These are phyloP conservation scores for Fusarium beomiforme DNA, from an alignment of 2,329 filamentous ascomycete genomes.

Conservation along the genomic window DNA sequence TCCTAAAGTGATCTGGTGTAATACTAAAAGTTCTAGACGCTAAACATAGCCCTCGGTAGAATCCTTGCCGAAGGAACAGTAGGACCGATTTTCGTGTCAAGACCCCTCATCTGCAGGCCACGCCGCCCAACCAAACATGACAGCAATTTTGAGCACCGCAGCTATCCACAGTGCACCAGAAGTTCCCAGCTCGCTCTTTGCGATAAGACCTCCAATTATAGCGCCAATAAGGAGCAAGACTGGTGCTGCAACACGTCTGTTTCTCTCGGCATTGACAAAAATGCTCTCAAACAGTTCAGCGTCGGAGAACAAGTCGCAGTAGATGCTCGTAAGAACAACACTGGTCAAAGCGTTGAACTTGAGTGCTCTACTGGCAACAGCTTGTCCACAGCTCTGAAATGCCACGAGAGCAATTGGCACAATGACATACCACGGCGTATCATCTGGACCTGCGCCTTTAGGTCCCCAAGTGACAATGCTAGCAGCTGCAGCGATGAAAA, in stretches of 20 bases:
- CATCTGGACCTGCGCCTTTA: slow-evolving; percentile 51
- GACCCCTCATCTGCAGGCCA: slow-evolving; percentile 62
- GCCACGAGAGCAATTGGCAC: slow-evolving; percentile 75
- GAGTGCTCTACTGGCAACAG: slow-evolving; percentile 76
- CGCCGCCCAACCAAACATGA: slow-evolving; percentile 67
- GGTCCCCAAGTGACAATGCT: slow-evolving; percentile 61
- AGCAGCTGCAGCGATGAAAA: slow-evolving; percentile 62
- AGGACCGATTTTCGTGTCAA: background rate
- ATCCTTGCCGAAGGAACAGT: background rate
- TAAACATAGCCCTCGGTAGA: background rate
- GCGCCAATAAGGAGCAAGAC: slow-evolving; percentile 60
- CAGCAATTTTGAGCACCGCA: slow-evolving; percentile 63
- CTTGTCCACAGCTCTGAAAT: slow-evolving; percentile 82
- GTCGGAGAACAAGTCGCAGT: slow-evolving; percentile 82
- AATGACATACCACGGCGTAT: slow-evolving; percentile 67
- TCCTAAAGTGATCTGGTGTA: slow-evolving; percentile 5
- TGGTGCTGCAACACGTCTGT: slow-evolving; percentile 61
- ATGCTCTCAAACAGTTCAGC: slow-evolving; percentile 54
- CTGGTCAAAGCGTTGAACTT: slow-evolving; percentile 77
- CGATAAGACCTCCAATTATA: slow-evolving; percentile 60
- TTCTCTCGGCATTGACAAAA: slow-evolving; percentile 58
- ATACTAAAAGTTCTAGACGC: background rate
- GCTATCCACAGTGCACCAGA: slow-evolving; percentile 69
- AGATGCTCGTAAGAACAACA: slow-evolving; percentile 83
- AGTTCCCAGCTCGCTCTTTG: slow-evolving; percentile 59